These are phyloP conservation scores for Pleurotus salmoneostramineus DNA, from an alignment of 768 basidiomycete species.

Conservation along the genomic window DNA sequence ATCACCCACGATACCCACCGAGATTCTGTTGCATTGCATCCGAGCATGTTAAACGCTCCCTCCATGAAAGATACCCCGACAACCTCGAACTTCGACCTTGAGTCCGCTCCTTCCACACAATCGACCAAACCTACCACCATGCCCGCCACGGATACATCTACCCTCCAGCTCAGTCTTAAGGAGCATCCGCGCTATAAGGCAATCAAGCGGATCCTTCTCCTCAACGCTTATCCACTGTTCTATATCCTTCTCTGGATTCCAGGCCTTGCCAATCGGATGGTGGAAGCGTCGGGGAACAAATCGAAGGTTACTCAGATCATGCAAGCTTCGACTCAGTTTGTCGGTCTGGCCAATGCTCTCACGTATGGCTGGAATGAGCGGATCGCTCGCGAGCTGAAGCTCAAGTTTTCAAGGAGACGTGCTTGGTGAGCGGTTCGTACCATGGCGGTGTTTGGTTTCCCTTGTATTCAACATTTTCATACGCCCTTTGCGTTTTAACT, in stretches of 20 bases:
- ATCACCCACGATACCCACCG: slow-evolving; percentile 5
- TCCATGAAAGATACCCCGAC: not conserved
- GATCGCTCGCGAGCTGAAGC: slow-evolving; percentile 5
- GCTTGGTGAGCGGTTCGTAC: not conserved
- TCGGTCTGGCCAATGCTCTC: slow-evolving; percentile 12
- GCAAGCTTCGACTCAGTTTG: slow-evolving; percentile 12
- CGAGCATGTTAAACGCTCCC: not conserved
- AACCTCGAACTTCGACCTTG: not conserved
- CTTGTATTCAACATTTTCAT: not conserved
- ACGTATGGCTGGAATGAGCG: slow-evolving; percentile 14
- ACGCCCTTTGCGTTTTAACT: not conserved
- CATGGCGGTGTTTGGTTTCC: not conserved
- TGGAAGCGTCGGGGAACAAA: slow-evolving; percentile 11
- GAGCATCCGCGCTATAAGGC: not conserved
- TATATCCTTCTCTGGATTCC: slow-evolving; percentile 16
- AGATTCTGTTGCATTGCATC: not conserved
- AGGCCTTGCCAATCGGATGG: slow-evolving; percentile 12
- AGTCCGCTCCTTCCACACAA: not conserved
- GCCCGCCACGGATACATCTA: not conserved
- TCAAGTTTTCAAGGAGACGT: not conserved
- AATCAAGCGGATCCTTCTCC: slow-evolving; percentile 6
- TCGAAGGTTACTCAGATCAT: slow-evolving; percentile 8
- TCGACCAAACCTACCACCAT: not conserved
- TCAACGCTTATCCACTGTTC: slow-evolving; percentile 13
- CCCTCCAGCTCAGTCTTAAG: not conserved